Base-by-base conservation (phyloP, 2,329 filamentous ascomycete genomes). In the Triangularia verruculosa region DNA sequence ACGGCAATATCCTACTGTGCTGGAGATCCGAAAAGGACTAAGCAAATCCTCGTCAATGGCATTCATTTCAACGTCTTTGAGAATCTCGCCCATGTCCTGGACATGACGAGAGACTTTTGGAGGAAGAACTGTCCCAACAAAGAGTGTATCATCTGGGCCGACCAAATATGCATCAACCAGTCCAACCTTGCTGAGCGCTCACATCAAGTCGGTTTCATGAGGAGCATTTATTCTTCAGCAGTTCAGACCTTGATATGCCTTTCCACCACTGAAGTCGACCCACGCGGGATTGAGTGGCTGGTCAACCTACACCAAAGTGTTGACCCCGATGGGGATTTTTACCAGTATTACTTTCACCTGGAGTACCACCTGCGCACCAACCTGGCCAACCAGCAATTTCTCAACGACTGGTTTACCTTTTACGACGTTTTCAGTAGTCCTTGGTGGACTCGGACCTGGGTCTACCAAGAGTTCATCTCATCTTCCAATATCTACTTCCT, bases 81-180 rank as follows among this genome's bases (percentile, higher is more conserved):
- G 25, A 62, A 62, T 51, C 61, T 62, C 13, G 61, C 61, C 22
- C 61, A 62, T 53, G 61, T 51, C 13, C 52, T 62, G 7, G 61
- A 62, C 24, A 52, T 58, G 7, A 54, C 61, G 1, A 55, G 61
- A n/a, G 43, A 59, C 54, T 62, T 58, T 22, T 62, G 61, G 61
- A 17, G 15, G 22, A 62, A 59, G 55, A 54, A 25, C 8, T 62
- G 58, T 24, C 55, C 54, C 1, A n/a, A 52, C 4, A 54, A 27
- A 15, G 27, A 51, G 9, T 59, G 61, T 30, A 20, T 59, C 43
- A 27, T 64, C 28, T 66, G 62, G 64, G 62, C 60, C 3, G 64
- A 64, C 52, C 56, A 59, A 25, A 64, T 66, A 13, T 64, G 64
- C 62, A 64, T 66, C 59, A 59, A 66, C 59, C 64, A 64, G 56